phyloP scores from a whole-genome alignment of 2,329 filamentous ascomycete genomes.

The Trichoderma sp. region DNA sequence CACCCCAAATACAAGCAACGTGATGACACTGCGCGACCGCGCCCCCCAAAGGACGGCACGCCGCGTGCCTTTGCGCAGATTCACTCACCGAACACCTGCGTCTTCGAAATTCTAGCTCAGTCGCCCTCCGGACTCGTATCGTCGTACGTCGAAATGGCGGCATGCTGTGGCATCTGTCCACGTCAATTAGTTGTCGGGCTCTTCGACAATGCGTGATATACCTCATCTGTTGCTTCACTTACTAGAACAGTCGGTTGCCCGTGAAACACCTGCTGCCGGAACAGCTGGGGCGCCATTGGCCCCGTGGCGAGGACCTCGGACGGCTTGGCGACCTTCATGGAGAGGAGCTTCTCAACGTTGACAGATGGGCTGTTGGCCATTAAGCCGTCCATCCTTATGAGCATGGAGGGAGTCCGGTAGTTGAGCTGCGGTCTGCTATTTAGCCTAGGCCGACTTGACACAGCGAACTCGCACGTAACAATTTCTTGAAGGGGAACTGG shows the following conservation, averaged over 20 bases:
- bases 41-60: neutral
- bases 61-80: neutral
- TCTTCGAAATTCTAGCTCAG: neutral
- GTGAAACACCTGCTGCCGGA: constrained; percentile 48
- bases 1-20: neutral
- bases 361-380: constrained; percentile 46
- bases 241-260: constrained; percentile 48
- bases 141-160: constrained; percentile 11
- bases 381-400: constrained; percentile 56
- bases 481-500: neutral
- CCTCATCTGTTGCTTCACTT: constrained; percentile 43
- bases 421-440: constrained; percentile 49
- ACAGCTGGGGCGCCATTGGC: constrained; percentile 48
- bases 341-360: constrained; percentile 51
- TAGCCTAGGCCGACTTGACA: neutral
- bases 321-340: constrained; percentile 38
- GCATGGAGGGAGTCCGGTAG: constrained; percentile 63
- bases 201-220: constrained; percentile 34
- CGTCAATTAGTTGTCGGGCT: constrained; percentile 41
- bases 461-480: neutral
- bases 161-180: constrained; percentile 33
- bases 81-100: neutral
- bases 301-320: neutral
- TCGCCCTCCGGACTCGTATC: constrained; percentile 23
- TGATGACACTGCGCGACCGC: neutral